Percentiles rank a stretch among this genome's conserved stretches.
Conservation (phyloP, 116 monocot species). For the Trichopus zeylanicus region DNA sequence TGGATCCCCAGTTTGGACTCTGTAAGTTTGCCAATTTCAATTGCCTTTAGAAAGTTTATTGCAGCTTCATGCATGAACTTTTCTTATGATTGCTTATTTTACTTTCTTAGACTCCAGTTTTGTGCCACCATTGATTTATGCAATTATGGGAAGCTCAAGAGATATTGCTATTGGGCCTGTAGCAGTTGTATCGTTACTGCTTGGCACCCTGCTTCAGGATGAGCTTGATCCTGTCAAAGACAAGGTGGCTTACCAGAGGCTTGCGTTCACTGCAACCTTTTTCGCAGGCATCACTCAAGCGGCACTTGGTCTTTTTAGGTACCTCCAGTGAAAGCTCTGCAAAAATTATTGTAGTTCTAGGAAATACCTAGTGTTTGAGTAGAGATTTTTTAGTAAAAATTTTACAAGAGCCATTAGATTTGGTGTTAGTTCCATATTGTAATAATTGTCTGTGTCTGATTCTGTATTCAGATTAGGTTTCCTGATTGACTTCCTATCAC, state of each 20-base stretch:
- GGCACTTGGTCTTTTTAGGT: slow-evolving; percentile 50
- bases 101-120: slow-evolving; percentile 69
- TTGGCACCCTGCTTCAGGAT: slow-evolving; percentile 54
- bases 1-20: slow-evolving; percentile 56
- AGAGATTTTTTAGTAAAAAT: slow-evolving; percentile 15
- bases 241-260: slow-evolving; percentile 31
- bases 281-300: slow-evolving; percentile 78
- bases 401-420: too few species aligned
- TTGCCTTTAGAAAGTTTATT: not conserved
- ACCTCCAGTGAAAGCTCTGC: not conserved
- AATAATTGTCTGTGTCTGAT: too few species aligned
- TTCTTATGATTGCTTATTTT: not conserved
- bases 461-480: slow-evolving; percentile 46
- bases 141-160: slow-evolving; percentile 88
- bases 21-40: slow-evolving; percentile 35
- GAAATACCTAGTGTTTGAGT: too few species aligned
- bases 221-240: slow-evolving; percentile 46
- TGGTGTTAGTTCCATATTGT: too few species aligned
- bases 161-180: slow-evolving; percentile 96
- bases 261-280: slow-evolving; percentile 89
- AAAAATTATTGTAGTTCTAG: too few species aligned
- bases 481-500: slow-evolving; percentile 61
- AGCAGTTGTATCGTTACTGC: slow-evolving; percentile 81
- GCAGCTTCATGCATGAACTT: not conserved
- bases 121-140: slow-evolving; percentile 85